A percentile compares a stretch with the other conserved stretches of the same genome.
Evolutionary conservation across 1,139 yeast species (phyloP).

Genomic region (Kodamaea alishanica): DNA sequence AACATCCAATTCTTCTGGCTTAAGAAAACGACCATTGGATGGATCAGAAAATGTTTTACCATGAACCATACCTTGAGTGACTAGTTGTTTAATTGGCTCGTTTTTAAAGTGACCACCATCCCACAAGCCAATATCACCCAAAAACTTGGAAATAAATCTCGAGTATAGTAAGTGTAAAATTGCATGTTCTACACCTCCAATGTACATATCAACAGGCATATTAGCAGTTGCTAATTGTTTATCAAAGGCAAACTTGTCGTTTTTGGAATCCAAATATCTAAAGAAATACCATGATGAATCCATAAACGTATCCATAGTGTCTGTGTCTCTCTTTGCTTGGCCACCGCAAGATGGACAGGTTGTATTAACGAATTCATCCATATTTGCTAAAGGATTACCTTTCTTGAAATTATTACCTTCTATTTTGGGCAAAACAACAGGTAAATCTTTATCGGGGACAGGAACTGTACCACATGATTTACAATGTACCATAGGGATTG

Average conservation of each 20-base stretch:
- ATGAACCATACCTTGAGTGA: conserved; percentile 98
- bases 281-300: conserved; percentile 97
- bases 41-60: conserved; percentile 82
- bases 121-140: conserved; percentile 57
- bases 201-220: conserved; percentile 84
- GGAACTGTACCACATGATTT: conserved; percentile 81
- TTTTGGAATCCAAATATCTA: conserved; percentile 75
- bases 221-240: conserved; percentile 46
- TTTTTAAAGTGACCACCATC: conserved; percentile 44
- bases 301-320: conserved; percentile 98
- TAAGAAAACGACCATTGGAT: conserved; percentile 64
- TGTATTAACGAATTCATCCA: conserved; percentile 68
- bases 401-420: conserved; percentile 39
- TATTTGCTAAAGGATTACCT: conserved; percentile 69
- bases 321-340: conserved; percentile 84
- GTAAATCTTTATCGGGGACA: conserved; percentile 81
- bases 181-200: conserved; percentile 97
- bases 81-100: conserved; percentile 76
- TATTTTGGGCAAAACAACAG: conserved; percentile 71
- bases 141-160: conserved; percentile 77
- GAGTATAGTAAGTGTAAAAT: conserved; percentile 84
- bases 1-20: conserved; percentile 65
- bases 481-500: conserved; percentile 92
- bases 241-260: conserved; percentile 50
- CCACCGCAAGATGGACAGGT: conserved; percentile 79